phyloP scores from a whole-genome alignment of 495 filamentous ascomycete species.

The Rhypophila decipiens region DNA sequence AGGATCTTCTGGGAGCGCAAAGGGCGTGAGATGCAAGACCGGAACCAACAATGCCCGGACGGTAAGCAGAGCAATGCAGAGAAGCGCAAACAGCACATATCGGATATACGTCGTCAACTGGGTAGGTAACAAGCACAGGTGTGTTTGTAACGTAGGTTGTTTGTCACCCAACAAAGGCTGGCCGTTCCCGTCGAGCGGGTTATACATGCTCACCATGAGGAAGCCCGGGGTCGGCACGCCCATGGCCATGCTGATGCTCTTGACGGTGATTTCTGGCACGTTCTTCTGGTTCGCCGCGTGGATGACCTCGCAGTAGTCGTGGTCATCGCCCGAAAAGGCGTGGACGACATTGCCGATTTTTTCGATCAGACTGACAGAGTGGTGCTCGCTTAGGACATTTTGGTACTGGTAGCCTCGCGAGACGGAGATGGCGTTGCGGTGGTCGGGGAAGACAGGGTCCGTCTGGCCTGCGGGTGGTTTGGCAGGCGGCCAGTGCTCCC shows the following conservation, averaged over 20 bases:
- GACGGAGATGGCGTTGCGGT: constrained; percentile 70
- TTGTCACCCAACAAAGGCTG: constrained; percentile 41
- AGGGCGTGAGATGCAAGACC: constrained; percentile 34
- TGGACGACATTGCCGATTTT: constrained; percentile 69
- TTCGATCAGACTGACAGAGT: constrained; percentile 66
- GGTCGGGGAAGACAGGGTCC: constrained; percentile 55
- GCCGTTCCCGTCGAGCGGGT: constrained; percentile 67
- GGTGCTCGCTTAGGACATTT: constrained; percentile 72
- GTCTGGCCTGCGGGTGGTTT: constrained; percentile 50
- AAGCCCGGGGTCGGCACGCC: constrained; percentile 89
- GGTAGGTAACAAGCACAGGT: constrained; percentile 86
- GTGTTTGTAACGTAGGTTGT: constrained; percentile 66
- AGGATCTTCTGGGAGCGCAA: too few relatives aligned
- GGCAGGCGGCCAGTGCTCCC: constrained; percentile 73
- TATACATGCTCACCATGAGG: constrained; percentile 82
- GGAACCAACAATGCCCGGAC: constrained; percentile 55
- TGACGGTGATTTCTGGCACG: constrained; percentile 88
- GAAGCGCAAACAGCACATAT: constrained; percentile 57
- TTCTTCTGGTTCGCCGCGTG: constrained; percentile 60
- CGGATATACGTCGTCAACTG: constrained; percentile 75
- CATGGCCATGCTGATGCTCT: constrained; percentile 92
- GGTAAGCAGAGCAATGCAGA: constrained; percentile 56
- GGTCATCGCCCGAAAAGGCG: constrained; percentile 93
- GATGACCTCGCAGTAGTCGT: constrained; percentile 90
- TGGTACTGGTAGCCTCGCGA: constrained; percentile 88